Evolutionary conservation across 2,329 filamentous ascomycete species (phyloP).

Genomic region (Penicillium sp.): DNA sequence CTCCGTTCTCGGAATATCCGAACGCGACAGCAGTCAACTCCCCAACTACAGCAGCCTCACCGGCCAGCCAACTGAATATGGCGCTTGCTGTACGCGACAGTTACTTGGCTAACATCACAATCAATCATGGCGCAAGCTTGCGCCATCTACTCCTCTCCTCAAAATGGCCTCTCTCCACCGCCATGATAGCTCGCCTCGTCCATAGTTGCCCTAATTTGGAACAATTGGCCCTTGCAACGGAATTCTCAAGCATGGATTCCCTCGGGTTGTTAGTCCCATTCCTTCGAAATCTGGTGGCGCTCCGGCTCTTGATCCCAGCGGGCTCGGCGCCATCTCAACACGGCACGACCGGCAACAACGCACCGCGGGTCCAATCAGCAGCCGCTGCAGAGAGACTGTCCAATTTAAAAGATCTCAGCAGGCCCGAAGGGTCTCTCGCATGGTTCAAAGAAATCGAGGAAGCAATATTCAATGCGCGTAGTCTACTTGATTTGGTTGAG

Average conservation of each 20-base stretch:
- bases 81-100: conserved; percentile 39
- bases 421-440: background rate
- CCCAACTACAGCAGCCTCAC: conserved; percentile 23
- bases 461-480: conserved; percentile 16
- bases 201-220: conserved; percentile 57
- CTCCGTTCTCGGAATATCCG: conserved; percentile 23
- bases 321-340: conserved; percentile 10
- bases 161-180: conserved; percentile 52
- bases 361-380: background rate
- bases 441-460: conserved; percentile 8
- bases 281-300: conserved; percentile 38
- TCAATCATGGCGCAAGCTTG: conserved; percentile 51
- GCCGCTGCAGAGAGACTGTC: background rate
- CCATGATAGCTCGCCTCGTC: conserved; percentile 51
- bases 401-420: background rate
- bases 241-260: conserved; percentile 40
- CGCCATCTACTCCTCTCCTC: conserved; percentile 58
- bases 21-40: conserved; percentile 21
- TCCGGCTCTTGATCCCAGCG: conserved; percentile 43
- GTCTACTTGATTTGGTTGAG: conserved; percentile 37
- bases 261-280: conserved; percentile 41
- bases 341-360: conserved; percentile 1
- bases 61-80: conserved; percentile 25
- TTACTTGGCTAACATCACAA: conserved; percentile 53
- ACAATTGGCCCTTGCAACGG: conserved; percentile 55